Evolutionary conservation across 345 rosid species (phyloP).

Genomic region (Corymbia maculata): DNA sequence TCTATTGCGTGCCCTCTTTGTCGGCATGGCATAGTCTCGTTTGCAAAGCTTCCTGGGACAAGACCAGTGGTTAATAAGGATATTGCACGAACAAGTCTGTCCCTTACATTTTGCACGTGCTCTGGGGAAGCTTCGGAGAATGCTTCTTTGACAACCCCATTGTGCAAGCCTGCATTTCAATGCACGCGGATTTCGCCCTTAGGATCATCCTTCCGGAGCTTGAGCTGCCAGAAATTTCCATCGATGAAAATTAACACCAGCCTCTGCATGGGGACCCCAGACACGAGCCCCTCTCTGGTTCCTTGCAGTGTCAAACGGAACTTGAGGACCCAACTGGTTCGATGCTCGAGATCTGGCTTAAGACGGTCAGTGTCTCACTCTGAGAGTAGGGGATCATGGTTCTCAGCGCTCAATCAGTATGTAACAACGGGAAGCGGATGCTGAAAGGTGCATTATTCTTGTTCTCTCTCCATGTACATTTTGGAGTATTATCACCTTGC

Average conservation of each 20-base stretch:
- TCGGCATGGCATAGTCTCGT: conserved; percentile 78
- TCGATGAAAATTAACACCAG: conserved; percentile 42
- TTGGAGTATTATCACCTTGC: neutral
- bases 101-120: conserved; percentile 66
- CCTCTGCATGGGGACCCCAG: conserved; percentile 62
- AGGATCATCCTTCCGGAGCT: conserved; percentile 62
- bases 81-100: conserved; percentile 59
- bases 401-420: conserved; percentile 64
- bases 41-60: conserved; percentile 52
- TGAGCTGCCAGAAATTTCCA: conserved; percentile 67
- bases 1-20: conserved; percentile 90
- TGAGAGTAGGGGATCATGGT: conserved; percentile 59
- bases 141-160: conserved; percentile 40
- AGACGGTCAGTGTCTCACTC: conserved; percentile 34
- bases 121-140: conserved; percentile 50
- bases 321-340: conserved; percentile 21
- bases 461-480: neutral
- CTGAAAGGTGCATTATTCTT: conserved; percentile 17
- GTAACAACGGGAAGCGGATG: conserved; percentile 51
- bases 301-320: conserved; percentile 21
- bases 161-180: conserved; percentile 55
- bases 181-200: conserved; percentile 44
- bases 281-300: conserved; percentile 37
- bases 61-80: conserved; percentile 19
- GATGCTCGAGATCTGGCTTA: conserved; percentile 46